Evolutionary conservation across 768 basidiomycete species (phyloP).

Genomic region (Hypholoma fasciculare): DNA sequence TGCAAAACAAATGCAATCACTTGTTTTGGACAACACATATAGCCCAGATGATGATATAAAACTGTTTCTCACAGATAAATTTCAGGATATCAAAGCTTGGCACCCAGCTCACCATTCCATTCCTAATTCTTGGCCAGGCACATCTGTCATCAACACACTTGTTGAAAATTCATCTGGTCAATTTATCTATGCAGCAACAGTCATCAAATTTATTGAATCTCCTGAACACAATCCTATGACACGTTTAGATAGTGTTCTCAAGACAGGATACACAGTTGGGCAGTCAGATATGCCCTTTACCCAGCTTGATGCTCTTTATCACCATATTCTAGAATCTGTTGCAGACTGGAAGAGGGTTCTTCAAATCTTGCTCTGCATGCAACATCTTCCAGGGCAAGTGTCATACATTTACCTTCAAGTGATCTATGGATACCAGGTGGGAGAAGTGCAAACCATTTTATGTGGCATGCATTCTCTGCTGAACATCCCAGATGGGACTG

Average conservation of each 20-base stretch:
- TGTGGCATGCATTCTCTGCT: background rate
- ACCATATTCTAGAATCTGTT: background rate
- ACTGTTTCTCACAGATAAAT: background rate
- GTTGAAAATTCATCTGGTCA: background rate
- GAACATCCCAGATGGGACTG: background rate
- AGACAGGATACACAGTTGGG: background rate
- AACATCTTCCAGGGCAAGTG: background rate
- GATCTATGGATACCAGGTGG: background rate
- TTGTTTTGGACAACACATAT: conserved; percentile 7
- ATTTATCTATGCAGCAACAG: conserved; percentile 5
- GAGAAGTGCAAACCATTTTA: background rate
- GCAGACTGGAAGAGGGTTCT: background rate
- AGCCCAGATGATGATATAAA: conserved; percentile 5
- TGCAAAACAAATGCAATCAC: background rate
- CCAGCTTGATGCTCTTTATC: conserved; percentile 5
- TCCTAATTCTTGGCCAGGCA: background rate
- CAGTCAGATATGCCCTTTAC: background rate
- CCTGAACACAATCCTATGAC: background rate
- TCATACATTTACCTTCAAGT: background rate
- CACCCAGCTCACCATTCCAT: background rate
- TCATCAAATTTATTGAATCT: background rate
- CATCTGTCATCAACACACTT: background rate
- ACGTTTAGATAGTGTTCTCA: background rate
- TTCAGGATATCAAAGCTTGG: background rate
- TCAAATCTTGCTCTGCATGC: background rate